These are phyloP conservation scores for Davidsoniella eucalypti DNA, from an alignment of 2,329 filamentous ascomycete species.

Conservation along the genomic window DNA sequence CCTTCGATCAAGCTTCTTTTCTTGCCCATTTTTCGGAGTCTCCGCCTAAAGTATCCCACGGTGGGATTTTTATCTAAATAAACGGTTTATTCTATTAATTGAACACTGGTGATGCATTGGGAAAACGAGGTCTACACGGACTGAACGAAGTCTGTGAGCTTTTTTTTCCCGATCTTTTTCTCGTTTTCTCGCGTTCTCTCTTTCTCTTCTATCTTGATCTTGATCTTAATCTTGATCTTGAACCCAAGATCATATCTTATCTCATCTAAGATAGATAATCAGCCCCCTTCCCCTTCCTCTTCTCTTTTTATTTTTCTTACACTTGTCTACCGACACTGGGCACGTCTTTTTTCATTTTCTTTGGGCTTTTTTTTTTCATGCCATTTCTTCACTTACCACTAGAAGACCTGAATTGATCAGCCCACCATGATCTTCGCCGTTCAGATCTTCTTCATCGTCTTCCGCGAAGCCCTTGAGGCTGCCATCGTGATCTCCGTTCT, in stretches of 20 bases:
- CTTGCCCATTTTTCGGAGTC: too few relatives aligned
- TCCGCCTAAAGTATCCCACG: too few relatives aligned
- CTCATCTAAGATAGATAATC: background rate
- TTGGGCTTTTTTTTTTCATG: background rate
- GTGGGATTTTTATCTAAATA: too few relatives aligned
- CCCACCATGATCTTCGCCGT: conserved; percentile 56
- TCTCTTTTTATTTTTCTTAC: background rate
- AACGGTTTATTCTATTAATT: too few relatives aligned
- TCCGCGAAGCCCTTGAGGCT: conserved; percentile 70
- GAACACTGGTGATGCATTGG: too few relatives aligned
- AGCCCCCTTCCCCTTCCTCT: background rate
- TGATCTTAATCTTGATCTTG: background rate
- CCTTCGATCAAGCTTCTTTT: too few relatives aligned
- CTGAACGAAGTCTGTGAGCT: too few relatives aligned
- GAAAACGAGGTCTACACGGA: too few relatives aligned
- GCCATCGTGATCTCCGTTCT: conserved; percentile 78
- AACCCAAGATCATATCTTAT: background rate
- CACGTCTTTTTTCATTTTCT: background rate
- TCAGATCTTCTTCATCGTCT: conserved; percentile 79
- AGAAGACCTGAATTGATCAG: conserved; percentile 20
- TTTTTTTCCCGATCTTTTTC: background rate
- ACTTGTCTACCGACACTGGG: background rate
- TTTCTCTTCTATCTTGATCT: background rate
- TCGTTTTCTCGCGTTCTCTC: background rate
- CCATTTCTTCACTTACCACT: too few relatives aligned